phyloP scores from a whole-genome alignment of 2,329 filamentous ascomycete genomes.

The Xylaria sp. region DNA sequence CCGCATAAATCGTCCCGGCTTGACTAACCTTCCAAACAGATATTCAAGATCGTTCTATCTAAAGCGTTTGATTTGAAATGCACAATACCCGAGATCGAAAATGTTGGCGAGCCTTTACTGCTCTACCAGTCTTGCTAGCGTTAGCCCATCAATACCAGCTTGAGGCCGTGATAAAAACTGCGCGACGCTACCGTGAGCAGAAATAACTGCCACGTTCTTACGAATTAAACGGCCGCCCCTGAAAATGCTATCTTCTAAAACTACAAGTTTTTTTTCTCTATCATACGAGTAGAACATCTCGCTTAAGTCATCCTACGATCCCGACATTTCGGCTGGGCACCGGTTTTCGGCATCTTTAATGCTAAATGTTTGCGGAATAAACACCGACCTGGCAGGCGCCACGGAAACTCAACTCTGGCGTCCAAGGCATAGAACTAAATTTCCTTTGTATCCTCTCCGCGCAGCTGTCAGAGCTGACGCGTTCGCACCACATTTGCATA shows the following conservation, averaged over 20 bases:
- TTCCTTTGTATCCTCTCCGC: conserved; percentile 32
- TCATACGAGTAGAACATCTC: conserved; percentile 7
- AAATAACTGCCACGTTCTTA: conserved; percentile 28
- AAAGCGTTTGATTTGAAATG: conserved; percentile 99
- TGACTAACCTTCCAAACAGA: conserved; percentile 64
- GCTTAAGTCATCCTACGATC: conserved; percentile 9
- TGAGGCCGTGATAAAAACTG: conserved; percentile 9
- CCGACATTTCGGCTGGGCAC: conserved; percentile 24
- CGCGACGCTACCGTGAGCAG: neutral
- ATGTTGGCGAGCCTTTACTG: conserved; percentile 93
- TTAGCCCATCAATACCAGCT: neutral
- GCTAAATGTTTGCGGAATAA: conserved; percentile 26
- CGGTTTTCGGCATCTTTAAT: conserved; percentile 25
- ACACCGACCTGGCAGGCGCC: conserved; percentile 26
- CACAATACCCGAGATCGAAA: conserved; percentile 98
- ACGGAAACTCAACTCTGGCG: conserved; percentile 12
- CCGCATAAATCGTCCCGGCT: neutral
- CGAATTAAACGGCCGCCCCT: conserved; percentile 35
- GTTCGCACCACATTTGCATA: conserved; percentile 34
- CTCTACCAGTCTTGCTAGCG: conserved; percentile 77
- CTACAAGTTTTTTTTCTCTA: conserved; percentile 11
- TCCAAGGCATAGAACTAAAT: conserved; percentile 18
- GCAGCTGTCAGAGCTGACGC: conserved; percentile 16
- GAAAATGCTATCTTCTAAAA: conserved; percentile 26
- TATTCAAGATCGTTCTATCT: conserved; percentile 99